These are phyloP conservation scores for Scleroderma citrinum DNA, from an alignment of 768 basidiomycete genomes.

Conservation along the genomic window DNA sequence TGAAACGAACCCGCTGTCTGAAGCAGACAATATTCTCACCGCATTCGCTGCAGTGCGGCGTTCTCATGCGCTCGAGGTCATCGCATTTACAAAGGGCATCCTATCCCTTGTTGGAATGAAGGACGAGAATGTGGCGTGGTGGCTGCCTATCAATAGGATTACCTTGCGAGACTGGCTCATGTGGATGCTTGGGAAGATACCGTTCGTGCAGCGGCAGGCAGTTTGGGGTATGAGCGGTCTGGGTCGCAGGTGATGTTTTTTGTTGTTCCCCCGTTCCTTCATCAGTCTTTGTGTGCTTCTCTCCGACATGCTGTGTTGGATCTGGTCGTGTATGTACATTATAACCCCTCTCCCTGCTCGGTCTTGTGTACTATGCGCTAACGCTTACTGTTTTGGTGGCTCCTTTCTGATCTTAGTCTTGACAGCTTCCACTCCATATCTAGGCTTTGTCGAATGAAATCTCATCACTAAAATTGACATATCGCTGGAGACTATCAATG, in stretches of 20 bases:
- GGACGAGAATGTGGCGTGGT: conserved; percentile 15
- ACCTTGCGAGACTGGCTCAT: conserved; percentile 24
- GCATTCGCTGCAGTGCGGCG: conserved; percentile 33
- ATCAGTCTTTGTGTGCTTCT: too few relatives aligned
- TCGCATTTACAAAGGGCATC: conserved; percentile 36
- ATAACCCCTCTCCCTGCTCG: too few relatives aligned
- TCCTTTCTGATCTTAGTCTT: too few relatives aligned
- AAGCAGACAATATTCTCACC: conserved; percentile 40
- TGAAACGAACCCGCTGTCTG: conserved; percentile 53
- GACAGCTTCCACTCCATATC: too few relatives aligned
- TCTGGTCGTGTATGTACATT: too few relatives aligned
- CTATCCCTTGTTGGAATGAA: conserved; percentile 18
- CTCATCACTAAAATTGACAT: too few relatives aligned
- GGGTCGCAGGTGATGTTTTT: conserved; percentile 20
- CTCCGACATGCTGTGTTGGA: too few relatives aligned
- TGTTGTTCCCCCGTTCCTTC: too few relatives aligned
- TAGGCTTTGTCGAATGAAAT: too few relatives aligned
- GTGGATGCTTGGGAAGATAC: conserved; percentile 14
- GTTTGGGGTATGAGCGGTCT: conserved; percentile 25
- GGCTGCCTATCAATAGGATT: conserved; percentile 20
- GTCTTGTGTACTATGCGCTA: too few relatives aligned
- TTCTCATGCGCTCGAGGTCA: conserved; percentile 37
- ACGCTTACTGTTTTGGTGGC: too few relatives aligned
- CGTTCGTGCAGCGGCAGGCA: conserved; percentile 10
- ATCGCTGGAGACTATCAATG: too few relatives aligned